Evolutionary conservation across 371 early-diverging fungal genomes (phyloP).

Genomic region (Thermomucor indicae-seudaticae): DNA sequence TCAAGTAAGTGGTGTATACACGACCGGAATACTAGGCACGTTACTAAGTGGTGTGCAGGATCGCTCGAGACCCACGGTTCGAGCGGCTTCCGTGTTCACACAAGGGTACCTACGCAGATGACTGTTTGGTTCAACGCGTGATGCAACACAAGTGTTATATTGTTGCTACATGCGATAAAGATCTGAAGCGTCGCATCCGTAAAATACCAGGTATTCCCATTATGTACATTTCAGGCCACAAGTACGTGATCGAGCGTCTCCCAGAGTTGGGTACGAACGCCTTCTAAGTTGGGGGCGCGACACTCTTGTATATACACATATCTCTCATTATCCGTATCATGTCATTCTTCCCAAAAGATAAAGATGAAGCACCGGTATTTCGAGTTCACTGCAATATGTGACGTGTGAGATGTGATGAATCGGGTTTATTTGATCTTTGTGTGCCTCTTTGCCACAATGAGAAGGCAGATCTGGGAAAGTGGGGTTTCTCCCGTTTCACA

Average conservation of each 20-base stretch:
- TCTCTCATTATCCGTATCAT: no score
- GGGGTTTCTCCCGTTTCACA: no score
- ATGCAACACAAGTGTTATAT: constrained; percentile 98
- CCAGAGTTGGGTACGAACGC: constrained; percentile 72
- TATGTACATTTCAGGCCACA: constrained; percentile 93
- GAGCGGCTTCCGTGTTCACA: constrained; percentile 97
- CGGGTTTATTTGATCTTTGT: no score
- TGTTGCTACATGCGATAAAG: constrained; percentile 99
- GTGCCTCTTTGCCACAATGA: no score
- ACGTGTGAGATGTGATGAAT: no score
- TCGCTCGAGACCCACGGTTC: constrained; percentile 95
- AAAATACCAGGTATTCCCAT: constrained; percentile 99
- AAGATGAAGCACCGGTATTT: no score
- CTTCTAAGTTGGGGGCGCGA: no score
- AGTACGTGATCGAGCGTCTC: constrained; percentile 94
- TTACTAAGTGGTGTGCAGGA: constrained; percentile 41
- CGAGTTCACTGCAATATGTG: no score
- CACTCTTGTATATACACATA: no score
- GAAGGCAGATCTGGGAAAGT: no score
- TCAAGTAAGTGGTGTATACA: constrained; percentile 54
- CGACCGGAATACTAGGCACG: not conserved
- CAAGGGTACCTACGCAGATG: constrained; percentile 99
- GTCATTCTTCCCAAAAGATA: no score
- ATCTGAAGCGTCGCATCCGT: constrained; percentile 96
- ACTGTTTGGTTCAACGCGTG: constrained; percentile 97